phyloP scores from a whole-genome alignment of 1,284 basidiomycete species.

The Tilletia setariae region DNA sequence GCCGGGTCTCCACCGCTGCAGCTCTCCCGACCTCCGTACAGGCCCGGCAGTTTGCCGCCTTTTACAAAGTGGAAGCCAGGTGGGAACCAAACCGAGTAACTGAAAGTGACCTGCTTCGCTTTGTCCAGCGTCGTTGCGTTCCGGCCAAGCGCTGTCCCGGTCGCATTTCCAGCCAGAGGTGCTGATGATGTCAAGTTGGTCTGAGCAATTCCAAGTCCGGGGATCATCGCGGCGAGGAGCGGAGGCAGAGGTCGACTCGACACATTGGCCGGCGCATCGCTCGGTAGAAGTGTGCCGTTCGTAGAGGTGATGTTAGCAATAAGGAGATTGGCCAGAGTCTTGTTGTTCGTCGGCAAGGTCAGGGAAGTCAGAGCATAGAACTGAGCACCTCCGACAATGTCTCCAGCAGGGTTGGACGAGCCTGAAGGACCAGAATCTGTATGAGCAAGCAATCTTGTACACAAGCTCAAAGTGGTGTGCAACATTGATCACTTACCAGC shows the following conservation, averaged over 20 bases:
- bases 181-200: no score
- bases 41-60: constrained; percentile 40
- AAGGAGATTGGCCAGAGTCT: no score
- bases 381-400: constrained; percentile 2
- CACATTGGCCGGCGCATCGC: no score
- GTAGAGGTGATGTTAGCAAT: no score
- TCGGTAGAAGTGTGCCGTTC: no score
- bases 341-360: no score
- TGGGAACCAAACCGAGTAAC: constrained; percentile 23
- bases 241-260: no score
- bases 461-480: no score
- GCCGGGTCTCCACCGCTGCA: constrained; percentile 57
- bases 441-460: no score
- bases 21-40: constrained; percentile 51
- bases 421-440: no score
- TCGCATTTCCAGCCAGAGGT: neutral
- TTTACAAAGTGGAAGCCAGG: constrained; percentile 31
- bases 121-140: neutral
- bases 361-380: constrained; percentile 3
- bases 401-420: neutral
- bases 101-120: constrained; percentile 9
- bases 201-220: no score
- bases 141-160: neutral
- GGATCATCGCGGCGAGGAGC: no score
- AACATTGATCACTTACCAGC: neutral